A percentile compares a stretch with the other conserved stretches of the same genome.
Conservation (phyloP, 352 stramenopile species). For the Phytophthora litchii region DNA sequence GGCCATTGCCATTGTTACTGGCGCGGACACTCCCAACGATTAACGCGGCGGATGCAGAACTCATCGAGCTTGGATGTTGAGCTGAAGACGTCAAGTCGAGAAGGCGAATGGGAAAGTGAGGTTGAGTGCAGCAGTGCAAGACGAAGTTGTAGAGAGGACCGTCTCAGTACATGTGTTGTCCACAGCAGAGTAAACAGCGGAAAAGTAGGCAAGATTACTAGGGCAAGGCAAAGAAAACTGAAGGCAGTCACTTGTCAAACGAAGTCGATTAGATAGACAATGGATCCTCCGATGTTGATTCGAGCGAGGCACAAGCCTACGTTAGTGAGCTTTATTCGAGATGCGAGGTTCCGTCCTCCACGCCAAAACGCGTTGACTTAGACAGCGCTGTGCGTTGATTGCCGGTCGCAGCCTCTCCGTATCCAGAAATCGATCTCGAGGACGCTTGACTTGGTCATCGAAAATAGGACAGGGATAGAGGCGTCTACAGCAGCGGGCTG, state of each 20-base stretch:
- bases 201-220: conserved; percentile 3
- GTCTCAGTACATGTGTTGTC: conserved; percentile 4
- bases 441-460: not conserved
- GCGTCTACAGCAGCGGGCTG: conserved; percentile 38
- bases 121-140: not conserved
- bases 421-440: not conserved
- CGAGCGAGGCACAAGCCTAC: not conserved
- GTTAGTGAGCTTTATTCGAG: conserved; percentile 12
- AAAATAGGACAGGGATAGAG: conserved; percentile 3
- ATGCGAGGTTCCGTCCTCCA: not conserved
- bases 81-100: not conserved
- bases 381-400: not conserved
- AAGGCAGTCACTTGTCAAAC: not conserved
- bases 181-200: conserved; percentile 6
- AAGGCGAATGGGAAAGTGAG: conserved; percentile 14
- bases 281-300: conserved; percentile 12
- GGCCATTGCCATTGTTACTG: conserved; percentile 27
- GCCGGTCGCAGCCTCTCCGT: not conserved
- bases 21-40: conserved; percentile 19
- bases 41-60: conserved; percentile 2
- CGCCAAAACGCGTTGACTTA: not conserved
- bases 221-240: not conserved
- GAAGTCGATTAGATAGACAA: conserved; percentile 1
- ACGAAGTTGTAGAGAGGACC: conserved; percentile 6
- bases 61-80: conserved; percentile 1